phyloP scores from a whole-genome alignment of 176 grass and related monocot genomes.

The Tuctoria greenei region DNA sequence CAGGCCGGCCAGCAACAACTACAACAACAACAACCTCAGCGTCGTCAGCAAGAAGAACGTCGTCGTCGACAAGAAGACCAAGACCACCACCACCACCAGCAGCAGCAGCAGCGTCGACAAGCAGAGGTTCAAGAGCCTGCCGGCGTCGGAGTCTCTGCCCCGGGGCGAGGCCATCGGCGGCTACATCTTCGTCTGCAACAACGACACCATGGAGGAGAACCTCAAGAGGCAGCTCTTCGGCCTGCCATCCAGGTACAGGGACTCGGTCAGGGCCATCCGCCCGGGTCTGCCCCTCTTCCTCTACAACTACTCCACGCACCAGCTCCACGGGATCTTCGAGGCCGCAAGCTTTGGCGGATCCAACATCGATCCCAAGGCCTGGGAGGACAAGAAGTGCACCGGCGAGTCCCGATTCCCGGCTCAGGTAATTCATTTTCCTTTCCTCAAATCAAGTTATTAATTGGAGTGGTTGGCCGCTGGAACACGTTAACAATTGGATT shows the following conservation, averaged over 20 bases:
- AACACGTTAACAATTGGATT: too few relatives aligned
- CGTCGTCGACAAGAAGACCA: background rate
- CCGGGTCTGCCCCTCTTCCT: constrained; percentile 96
- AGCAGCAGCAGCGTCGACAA: constrained; percentile 36
- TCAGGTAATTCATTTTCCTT: constrained; percentile 35
- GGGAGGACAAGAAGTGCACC: constrained; percentile 98
- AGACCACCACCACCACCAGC: too few relatives aligned
- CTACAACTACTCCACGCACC: constrained; percentile 98
- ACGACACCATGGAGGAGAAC: constrained; percentile 99
- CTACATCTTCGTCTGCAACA: constrained; percentile 99
- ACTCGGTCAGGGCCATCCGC: constrained; percentile 88
- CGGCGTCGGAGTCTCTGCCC: constrained; percentile 80
- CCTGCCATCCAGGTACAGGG: constrained; percentile 90
- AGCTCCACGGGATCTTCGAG: constrained; percentile 98
- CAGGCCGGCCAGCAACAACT: constrained; percentile 62
- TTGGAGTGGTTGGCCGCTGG: too few relatives aligned
- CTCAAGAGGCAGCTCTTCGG: constrained; percentile 91
- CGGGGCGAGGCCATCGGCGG: constrained; percentile 81
- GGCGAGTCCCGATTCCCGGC: constrained; percentile 97
- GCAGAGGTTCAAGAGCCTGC: constrained; percentile 97
- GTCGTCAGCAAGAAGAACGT: constrained; percentile 44
- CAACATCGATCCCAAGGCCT: constrained; percentile 89
- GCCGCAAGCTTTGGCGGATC: constrained; percentile 93
- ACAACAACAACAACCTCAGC: background rate
- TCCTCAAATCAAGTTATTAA: background rate